A percentile compares a stretch with the other conserved stretches of the same genome.
Conservation (phyloP, 2,329 filamentous ascomycete genomes). For the Verticillium isaacii region DNA sequence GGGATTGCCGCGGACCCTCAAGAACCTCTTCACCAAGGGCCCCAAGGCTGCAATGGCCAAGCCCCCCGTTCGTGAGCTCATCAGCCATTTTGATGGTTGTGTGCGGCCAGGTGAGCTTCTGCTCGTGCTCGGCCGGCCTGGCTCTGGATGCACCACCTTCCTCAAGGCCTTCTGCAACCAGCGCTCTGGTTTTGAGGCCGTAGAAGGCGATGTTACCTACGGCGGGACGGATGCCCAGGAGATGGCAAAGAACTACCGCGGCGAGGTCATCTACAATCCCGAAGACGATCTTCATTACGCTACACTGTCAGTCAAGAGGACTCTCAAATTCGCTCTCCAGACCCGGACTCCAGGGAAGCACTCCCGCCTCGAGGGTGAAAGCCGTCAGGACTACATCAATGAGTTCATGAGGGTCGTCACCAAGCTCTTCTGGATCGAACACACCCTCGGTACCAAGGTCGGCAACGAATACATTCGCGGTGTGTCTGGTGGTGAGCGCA, state of each 20-base stretch:
- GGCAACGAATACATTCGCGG: slow-evolving; percentile 61
- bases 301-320: slow-evolving; percentile 62
- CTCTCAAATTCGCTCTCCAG: slow-evolving; percentile 61
- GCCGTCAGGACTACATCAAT: slow-evolving; percentile 46
- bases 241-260: slow-evolving; percentile 50
- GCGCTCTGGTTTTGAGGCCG: slow-evolving; percentile 55
- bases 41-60: slow-evolving; percentile 28
- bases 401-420: slow-evolving; percentile 57
- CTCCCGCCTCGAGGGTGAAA: slow-evolving; percentile 50
- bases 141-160: slow-evolving; percentile 52
- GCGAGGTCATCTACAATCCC: slow-evolving; percentile 63
- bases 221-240: slow-evolving; percentile 40
- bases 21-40: slow-evolving; percentile 18
- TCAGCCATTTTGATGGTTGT: slow-evolving; percentile 51
- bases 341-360: slow-evolving; percentile 53
- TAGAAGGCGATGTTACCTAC: slow-evolving; percentile 62
- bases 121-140: slow-evolving; percentile 52
- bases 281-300: slow-evolving; percentile 68
- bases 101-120: slow-evolving; percentile 53
- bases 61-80: slow-evolving; percentile 26
- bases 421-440: slow-evolving; percentile 65
- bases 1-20: slow-evolving; percentile 19
- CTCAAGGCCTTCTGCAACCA: slow-evolving; percentile 66
- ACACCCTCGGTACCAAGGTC: slow-evolving; percentile 62
- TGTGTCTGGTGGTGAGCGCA: slow-evolving; percentile 61